Evolutionary conservation across 2,329 filamentous ascomycete species (phyloP), one percentile per base, ranked within the genome.

Genomic region (Zasmidium angulare): DNA sequence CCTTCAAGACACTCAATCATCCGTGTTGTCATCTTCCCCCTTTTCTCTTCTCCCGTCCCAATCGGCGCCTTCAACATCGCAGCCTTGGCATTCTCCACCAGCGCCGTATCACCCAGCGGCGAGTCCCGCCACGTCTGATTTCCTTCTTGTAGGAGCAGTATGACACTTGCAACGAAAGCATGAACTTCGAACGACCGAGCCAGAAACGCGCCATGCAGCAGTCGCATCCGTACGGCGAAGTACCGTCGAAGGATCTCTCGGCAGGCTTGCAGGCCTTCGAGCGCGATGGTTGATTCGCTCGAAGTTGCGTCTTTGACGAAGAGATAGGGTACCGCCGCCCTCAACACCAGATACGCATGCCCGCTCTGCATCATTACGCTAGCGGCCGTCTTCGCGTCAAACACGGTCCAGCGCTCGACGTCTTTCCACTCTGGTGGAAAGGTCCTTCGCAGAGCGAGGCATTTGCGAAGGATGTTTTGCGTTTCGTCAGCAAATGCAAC

Each of bases 61-160:
- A 17, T 2, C 14, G 51, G 47, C 14, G 57, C 51, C 3, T 43
- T 31, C 19, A 21, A 21, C 47, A 59, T 59, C 1, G 52, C 57
- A 3, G 53, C 20, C 17, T 59, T 59, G 12, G 57, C 52, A 23
- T 59, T 59, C 22, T 59, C 57, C 17, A 55, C 17, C 9, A 59
- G 31, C 17, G 46, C 51, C 14, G 43, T 22, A 23, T 59, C 51
- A 9, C 10, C 21, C 14, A 43, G 31, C n/a, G 36, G 19, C 12
- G 50, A 24, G 4, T 46, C 19, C 14, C n/a, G 40, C 21, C 21
- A 7, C 36, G 3, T 22, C 19, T 50, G n/a, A n/a, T n/a, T n/a
- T n/a, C n/a, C 47, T 2, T 46, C 19, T n/a, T 55, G 40, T 11
- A 59, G 52, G 19, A 55, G 24, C 6, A 59, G 23, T n/a, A 55